A percentile compares a stretch with the other conserved stretches of the same genome.
Conservation (phyloP, 2,329 filamentous ascomycete genomes). For the Colletotrichum graminicola region DNA sequence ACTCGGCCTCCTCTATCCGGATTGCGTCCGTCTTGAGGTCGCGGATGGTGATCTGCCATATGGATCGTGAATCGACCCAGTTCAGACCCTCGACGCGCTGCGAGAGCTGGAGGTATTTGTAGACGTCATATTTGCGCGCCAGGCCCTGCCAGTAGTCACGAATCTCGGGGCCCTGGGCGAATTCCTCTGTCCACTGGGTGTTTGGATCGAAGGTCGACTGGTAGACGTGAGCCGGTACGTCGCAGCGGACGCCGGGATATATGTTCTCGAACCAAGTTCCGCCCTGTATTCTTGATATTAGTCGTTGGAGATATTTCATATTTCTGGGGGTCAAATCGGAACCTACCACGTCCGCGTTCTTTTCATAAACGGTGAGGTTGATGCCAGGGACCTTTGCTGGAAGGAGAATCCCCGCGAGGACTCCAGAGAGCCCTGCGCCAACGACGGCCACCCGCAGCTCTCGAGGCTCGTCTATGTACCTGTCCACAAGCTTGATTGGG, state of each 20-base stretch:
- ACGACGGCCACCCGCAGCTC: constrained; percentile 69
- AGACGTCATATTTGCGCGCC: constrained; percentile 74
- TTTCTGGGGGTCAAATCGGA: fast-evolving
- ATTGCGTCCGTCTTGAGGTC: constrained; percentile 54
- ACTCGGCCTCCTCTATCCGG: constrained; percentile 65
- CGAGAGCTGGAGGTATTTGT: constrained; percentile 66
- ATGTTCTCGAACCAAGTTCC: constrained; percentile 68
- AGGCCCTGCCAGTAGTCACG: constrained; percentile 73
- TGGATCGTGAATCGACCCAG: constrained; percentile 65
- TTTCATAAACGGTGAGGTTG: constrained; percentile 75
- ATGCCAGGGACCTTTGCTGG: constrained; percentile 77
- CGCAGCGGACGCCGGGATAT: constrained; percentile 76
- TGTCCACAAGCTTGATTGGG: constrained; percentile 49
- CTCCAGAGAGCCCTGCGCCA: constrained; percentile 73
- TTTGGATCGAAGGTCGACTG: constrained; percentile 77
- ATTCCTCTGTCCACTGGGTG: constrained; percentile 76
- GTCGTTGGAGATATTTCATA: background rate
- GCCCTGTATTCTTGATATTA: constrained; percentile 49
- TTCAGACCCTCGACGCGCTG: constrained; percentile 66
- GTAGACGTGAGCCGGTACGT: constrained; percentile 77
- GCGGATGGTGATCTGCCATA: constrained; percentile 67
- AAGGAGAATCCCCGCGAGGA: constrained; percentile 74
- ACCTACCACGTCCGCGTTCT: constrained; percentile 75
- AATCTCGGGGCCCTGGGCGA: constrained; percentile 76
- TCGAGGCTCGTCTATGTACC: constrained; percentile 61